Percentiles rank a stretch among this genome's conserved stretches.
Evolutionary conservation across 176 grass and related monocot species (phyloP).

Genomic region (Stipa capillata): DNA sequence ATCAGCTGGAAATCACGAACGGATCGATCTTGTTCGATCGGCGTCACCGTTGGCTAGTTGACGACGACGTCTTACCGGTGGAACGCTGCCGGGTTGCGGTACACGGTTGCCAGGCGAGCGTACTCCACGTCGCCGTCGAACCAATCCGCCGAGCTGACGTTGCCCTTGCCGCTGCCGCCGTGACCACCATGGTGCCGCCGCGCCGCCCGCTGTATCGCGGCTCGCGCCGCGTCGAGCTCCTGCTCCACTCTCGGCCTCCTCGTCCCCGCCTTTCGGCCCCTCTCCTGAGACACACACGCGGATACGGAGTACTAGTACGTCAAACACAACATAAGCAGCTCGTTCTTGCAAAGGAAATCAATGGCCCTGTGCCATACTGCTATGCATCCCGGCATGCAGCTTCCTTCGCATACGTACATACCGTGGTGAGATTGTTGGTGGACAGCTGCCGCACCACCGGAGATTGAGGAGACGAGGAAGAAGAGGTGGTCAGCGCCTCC

Average conservation of each 20-base stretch:
- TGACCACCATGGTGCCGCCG: background rate
- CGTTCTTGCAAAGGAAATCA: background rate
- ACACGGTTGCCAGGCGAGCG: slow-evolving; percentile 14
- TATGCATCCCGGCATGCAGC: background rate
- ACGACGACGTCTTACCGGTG: slow-evolving; percentile 18
- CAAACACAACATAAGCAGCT: background rate
- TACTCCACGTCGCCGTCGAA: background rate
- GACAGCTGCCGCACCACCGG: background rate
- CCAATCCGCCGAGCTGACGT: background rate
- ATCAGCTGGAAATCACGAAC: background rate
- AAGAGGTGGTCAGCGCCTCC: background rate
- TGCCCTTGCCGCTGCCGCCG: background rate
- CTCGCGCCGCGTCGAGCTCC: slow-evolving; percentile 30
- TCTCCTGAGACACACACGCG: background rate
- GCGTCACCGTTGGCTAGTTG: too few relatives aligned
- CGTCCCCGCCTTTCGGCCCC: background rate
- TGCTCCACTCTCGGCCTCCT: background rate
- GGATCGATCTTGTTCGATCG: background rate
- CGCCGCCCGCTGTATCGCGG: slow-evolving; percentile 14
- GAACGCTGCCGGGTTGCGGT: slow-evolving; percentile 44
- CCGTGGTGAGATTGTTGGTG: background rate
- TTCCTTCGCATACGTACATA: background rate
- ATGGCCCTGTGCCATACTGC: background rate
- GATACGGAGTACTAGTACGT: background rate
- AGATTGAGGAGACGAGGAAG: background rate